Evolutionary conservation across 345 rosid species (phyloP).

Genomic region (Eucalyptus brandiana): DNA sequence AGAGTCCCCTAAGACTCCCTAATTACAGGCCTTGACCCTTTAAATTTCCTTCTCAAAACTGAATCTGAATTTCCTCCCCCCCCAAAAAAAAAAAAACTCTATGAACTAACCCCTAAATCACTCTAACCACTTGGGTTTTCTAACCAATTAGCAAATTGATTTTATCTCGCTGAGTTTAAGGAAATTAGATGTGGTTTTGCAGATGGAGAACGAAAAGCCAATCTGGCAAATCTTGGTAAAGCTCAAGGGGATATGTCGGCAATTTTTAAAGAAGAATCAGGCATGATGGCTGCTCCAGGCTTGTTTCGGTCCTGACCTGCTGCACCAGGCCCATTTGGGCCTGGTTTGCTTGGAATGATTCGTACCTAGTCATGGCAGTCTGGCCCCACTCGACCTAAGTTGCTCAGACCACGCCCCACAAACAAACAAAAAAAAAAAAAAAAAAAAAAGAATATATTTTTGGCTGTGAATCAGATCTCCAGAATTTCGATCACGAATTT

Average conservation of each 20-base stretch:
- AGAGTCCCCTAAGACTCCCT: not conserved
- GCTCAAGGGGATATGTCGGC: not conserved
- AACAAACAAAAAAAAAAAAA: too few species aligned
- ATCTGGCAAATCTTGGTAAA: not conserved
- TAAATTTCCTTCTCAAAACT: not conserved
- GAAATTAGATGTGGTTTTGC: not conserved
- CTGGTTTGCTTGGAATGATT: not conserved
- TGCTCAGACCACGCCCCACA: too few species aligned
- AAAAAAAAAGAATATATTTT: too few species aligned
- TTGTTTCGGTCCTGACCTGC: not conserved
- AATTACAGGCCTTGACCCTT: not conserved
- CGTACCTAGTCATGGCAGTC: not conserved
- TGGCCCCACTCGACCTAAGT: too few species aligned
- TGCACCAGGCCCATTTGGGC: not conserved
- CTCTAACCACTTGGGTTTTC: not conserved
- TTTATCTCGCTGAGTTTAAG: not conserved
- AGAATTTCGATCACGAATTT: not conserved
- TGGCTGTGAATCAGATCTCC: not conserved
- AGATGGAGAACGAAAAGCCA: not conserved
- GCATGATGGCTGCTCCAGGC: not conserved
- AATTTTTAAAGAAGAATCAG: not conserved
- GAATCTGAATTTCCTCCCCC: not conserved
- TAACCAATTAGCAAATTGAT: not conserved
- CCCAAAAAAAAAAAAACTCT: not conserved
- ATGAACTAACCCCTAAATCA: not conserved